Base-by-base conservation (phyloP, 148 eudicot species). In the Heliamphora exappendiculata region DNA sequence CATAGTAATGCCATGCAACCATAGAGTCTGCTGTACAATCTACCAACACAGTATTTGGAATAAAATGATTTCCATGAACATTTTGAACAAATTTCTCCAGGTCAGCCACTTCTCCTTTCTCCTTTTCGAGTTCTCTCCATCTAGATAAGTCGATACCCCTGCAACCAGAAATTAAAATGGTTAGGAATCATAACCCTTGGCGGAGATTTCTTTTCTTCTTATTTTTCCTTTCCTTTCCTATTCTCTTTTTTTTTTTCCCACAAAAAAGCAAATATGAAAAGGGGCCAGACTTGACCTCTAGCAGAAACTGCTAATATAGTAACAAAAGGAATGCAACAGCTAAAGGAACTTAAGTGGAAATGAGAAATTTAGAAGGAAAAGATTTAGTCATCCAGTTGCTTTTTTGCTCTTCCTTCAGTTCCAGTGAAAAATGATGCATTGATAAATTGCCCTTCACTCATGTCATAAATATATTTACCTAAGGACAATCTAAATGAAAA, bases 31-130 rank as follows among this genome's bases (percentile, higher is more conserved):
- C 88, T 22, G 99, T 95, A 81, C 99, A 95, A 79, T 95, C 97
- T 28, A 95, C 96, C 69, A 95, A 72, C 33, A 86, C 96, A 8
- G 94, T 91, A 78, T 93, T 95, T n/a, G 99, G 99, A 70, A 95
- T 88, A 72, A 88, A 92, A 87, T 92, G 94, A 85, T 91, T 95
- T 76, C 88, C 92, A 14, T 86, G 96, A 75, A 95, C 91, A 82
- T 89, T 88, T 51, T 93, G 90, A 64, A 87, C 91, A 86, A 95
- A 95, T 78, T 89, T 89, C 69, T 85, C 78, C 85, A 93, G 51
- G 77, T 95, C 91, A 22, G 94, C 94, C 41, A 22, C 85, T 88
- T 92, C 88, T 79, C 97, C 99, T 76, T 87, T 80, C 80, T 84
- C 84, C 74, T 75, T 83, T 79, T 62, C 84, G 65, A 86, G 89